These are phyloP conservation scores for Penicillium nordicum DNA, from an alignment of 2,329 filamentous ascomycete genomes.

Conservation along the genomic window DNA sequence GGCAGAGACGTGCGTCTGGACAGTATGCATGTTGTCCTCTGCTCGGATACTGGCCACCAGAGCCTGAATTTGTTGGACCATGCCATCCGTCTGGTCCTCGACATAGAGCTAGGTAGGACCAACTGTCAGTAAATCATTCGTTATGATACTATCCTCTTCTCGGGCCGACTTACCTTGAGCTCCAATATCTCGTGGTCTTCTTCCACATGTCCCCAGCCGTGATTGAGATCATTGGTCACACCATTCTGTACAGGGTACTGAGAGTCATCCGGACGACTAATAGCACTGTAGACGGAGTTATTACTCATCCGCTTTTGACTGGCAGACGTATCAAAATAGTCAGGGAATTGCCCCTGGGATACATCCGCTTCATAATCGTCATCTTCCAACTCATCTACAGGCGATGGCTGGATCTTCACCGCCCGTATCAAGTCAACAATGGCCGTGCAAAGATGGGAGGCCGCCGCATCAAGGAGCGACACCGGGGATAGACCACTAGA, in stretches of 20 bases:
- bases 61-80: slow-evolving; percentile 78
- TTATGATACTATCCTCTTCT: background rate
- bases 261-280: slow-evolving; percentile 57
- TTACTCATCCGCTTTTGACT: slow-evolving; percentile 52
- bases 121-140: slow-evolving; percentile 13
- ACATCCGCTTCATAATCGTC: slow-evolving; percentile 66
- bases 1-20: slow-evolving; percentile 66
- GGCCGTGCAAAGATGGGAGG: slow-evolving; percentile 80
- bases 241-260: slow-evolving; percentile 31
- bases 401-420: slow-evolving; percentile 78
- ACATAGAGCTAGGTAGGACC: slow-evolving; percentile 63
- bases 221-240: slow-evolving; percentile 31
- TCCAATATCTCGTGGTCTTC: slow-evolving; percentile 55
- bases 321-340: slow-evolving; percentile 63
- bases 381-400: slow-evolving; percentile 70
- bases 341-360: slow-evolving; percentile 64
- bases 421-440: slow-evolving; percentile 79
- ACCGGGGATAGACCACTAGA: slow-evolving; percentile 84
- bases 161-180: slow-evolving; percentile 51
- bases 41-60: slow-evolving; percentile 69
- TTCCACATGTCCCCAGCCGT: slow-evolving; percentile 39
- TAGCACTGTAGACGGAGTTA: slow-evolving; percentile 70
- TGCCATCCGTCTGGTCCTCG: slow-evolving; percentile 74
- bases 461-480: slow-evolving; percentile 88
- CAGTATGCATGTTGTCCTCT: slow-evolving; percentile 60